Percentiles rank a stretch among this genome's conserved stretches.
Conservation (phyloP, 805 yeast species). For the Tetrapisispora nanseiensis region DNA sequence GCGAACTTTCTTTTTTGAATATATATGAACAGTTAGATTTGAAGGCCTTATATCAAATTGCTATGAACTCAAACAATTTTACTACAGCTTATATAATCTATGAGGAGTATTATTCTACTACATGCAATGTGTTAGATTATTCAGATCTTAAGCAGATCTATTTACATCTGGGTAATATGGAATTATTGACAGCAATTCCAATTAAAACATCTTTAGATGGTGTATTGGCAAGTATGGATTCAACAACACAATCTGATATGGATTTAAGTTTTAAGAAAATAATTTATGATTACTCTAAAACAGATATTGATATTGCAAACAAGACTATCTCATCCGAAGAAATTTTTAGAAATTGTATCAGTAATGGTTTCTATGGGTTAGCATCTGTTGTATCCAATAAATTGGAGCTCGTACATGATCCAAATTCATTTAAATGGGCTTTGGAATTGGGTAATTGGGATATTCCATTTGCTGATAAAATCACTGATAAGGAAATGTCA, state of each 20-base stretch:
- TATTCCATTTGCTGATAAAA: conserved; percentile 38
- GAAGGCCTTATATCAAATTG: conserved; percentile 6
- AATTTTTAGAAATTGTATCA: conserved; percentile 30
- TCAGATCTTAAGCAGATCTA: conserved; percentile 32
- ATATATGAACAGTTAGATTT: conserved; percentile 17
- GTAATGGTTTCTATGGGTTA: conserved; percentile 49
- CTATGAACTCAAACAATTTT: conserved; percentile 12
- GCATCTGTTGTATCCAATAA: conserved; percentile 32
- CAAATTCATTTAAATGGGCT: conserved; percentile 45
- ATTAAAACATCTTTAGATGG: conserved; percentile 42
- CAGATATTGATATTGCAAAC: conserved; percentile 35
- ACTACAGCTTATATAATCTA: conserved; percentile 29
- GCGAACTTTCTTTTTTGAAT: conserved; percentile 8
- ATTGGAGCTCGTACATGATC: conserved; percentile 7
- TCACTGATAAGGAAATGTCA: conserved; percentile 34
- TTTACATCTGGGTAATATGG: conserved; percentile 48
- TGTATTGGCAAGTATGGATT: conserved; percentile 37
- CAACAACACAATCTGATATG: conserved; percentile 18
- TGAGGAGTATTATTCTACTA: conserved; percentile 25
- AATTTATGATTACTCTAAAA: conserved; percentile 45
- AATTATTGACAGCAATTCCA: conserved; percentile 58
- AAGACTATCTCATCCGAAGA: conserved; percentile 1
- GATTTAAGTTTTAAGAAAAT: conserved; percentile 32
- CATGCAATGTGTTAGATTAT: conserved; percentile 6
- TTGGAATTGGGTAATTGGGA: conserved; percentile 80